These are phyloP conservation scores for Periconia sp. DNA, from an alignment of 2,329 filamentous ascomycete genomes.

Conservation along the genomic window DNA sequence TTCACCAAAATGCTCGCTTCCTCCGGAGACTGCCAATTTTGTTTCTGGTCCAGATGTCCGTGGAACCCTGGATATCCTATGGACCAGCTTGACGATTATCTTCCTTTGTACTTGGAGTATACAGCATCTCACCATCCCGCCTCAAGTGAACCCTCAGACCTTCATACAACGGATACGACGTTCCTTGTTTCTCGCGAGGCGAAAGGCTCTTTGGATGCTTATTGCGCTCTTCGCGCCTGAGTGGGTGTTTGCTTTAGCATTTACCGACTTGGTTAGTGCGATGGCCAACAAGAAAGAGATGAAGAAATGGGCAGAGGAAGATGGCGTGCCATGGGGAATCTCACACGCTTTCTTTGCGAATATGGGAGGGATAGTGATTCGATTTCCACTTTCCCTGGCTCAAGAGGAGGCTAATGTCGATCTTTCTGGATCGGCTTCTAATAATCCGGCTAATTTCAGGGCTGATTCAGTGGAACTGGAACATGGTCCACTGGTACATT, in stretches of 20 bases:
- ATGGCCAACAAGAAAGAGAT: not conserved
- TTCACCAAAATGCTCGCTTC: not conserved
- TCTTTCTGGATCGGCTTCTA: too few relatives aligned
- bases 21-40: not conserved
- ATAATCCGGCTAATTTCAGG: too few relatives aligned
- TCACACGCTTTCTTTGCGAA: constrained; percentile 22
- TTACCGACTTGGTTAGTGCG: not conserved
- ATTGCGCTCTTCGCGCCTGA: not conserved
- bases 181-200: not conserved
- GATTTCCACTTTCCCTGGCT: constrained; percentile 1
- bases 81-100: not conserved
- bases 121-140: not conserved
- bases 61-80: not conserved
- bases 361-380: constrained; percentile 20
- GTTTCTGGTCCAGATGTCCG: not conserved
- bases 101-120: constrained; percentile 2
- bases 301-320: not conserved
- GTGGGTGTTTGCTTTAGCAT: not conserved
- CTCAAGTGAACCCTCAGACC: not conserved
- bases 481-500: too few relatives aligned
- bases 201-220: not conserved
- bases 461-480: too few relatives aligned
- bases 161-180: not conserved
- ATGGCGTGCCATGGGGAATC: constrained; percentile 15
- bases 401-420: not conserved